A percentile compares a stretch with the other conserved stretches of the same genome.
These are phyloP conservation scores for Chrysophaeum taylorii DNA, from an alignment of 352 stramenopile genomes.

Conservation along the genomic window DNA sequence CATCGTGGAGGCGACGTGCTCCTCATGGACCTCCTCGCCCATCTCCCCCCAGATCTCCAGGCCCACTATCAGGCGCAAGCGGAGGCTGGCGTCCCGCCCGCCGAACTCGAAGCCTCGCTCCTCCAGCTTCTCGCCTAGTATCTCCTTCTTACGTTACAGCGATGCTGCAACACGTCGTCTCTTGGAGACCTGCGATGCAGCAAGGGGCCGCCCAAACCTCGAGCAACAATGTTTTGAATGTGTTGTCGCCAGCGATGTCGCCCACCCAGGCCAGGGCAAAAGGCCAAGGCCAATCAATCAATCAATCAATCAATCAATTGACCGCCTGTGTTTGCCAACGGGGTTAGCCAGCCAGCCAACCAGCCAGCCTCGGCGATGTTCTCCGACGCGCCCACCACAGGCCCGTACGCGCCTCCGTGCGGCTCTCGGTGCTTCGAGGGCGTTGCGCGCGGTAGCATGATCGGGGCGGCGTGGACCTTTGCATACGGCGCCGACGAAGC, in stretches of 20 bases:
- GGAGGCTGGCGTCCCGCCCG: not conserved
- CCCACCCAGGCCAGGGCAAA: too few species aligned
- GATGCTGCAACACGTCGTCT: too few species aligned
- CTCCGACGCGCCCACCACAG: not conserved
- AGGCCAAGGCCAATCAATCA: too few species aligned
- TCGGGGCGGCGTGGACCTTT: not conserved
- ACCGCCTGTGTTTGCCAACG: too few species aligned
- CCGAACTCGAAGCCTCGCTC: not conserved
- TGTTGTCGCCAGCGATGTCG: too few species aligned
- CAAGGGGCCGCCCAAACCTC: too few species aligned
- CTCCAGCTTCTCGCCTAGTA: not conserved
- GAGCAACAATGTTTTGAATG: too few species aligned
- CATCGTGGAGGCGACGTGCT: not conserved
- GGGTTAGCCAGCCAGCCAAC: too few species aligned
- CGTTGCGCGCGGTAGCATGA: not conserved
- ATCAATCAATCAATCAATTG: too few species aligned
- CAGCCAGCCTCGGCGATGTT: too few species aligned
- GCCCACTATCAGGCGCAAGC: not conserved
- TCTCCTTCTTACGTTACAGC: too few species aligned
- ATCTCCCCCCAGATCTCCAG: not conserved
- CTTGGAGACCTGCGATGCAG: too few species aligned
- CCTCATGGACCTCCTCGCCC: not conserved
- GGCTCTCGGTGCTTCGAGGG: not conserved
- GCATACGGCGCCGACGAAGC: not conserved
- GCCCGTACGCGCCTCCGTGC: not conserved